Base-by-base conservation (phyloP, 495 filamentous ascomycete genomes). In the Jackrogersella multiformis region DNA sequence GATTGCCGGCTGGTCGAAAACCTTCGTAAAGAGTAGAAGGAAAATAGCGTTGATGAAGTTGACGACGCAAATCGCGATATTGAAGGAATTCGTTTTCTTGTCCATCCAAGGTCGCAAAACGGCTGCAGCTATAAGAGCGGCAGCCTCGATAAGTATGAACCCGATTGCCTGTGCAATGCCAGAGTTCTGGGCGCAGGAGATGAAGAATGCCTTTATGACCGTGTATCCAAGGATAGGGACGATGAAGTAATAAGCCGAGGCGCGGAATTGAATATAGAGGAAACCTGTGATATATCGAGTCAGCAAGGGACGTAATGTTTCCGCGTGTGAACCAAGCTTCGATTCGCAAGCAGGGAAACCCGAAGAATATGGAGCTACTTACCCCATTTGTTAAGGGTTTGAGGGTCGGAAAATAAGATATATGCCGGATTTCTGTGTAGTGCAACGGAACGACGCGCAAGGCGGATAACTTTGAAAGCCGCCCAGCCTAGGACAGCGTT, bases 351-450 rank as follows among this genome's bases (percentile, higher is more conserved):
- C 26, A 30, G 4, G 26, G 4, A 32, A 32, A 49, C 18, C 18
- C n/a, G 13, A 3, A 5, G 7, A 42, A 45, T 45, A 10, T 52
- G n/a, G 12, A 48, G 52, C 4, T 20, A 73, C 73, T 70, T 42
- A 74, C 73, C 95, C 95, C 95, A 97, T 80, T 97, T 96, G 84
- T 99, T 98, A 53, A 99, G 82, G 38, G 91, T 88, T 39, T 89
- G 84, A 18, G 93, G 92, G 71, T 99, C 95, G 0, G 95, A 97
- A 78, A 96, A 99, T 49, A 99, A 86, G 66, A 97, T 97, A 72
- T 97, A 98, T 24, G 93, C 94, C 8, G 95, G 94, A 76, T 97
- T 99, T 75, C 92, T 93, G 82, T 99, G 94, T 81, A 97, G 88
- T 4, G 85, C 74, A 51, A 97, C 88, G 5, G 94, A 97, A 56